Evolutionary conservation across 305 asterid species (phyloP), one percentile per base, ranked within the genome.

Genomic region (Fraxinus baroniana): DNA sequence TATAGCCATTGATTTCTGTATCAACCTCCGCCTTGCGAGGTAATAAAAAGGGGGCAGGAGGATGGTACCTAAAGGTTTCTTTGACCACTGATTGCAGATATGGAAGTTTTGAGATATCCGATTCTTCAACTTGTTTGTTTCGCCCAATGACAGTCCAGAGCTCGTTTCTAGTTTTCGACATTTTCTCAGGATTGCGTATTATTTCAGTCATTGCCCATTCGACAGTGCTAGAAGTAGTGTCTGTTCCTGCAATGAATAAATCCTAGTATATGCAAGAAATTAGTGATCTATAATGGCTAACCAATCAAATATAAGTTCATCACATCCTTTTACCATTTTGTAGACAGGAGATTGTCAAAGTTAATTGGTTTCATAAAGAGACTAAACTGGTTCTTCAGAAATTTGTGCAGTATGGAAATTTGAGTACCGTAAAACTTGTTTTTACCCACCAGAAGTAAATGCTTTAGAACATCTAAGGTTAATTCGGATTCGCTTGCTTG

Each of bases 181-280:
- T 10, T 66, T 66, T 66, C 20, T 32, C 39, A 22, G 81, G 74
- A 20, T 78, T 78, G 4, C 74, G 81, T 32, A 78, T 15, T 33
- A 78, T 2, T 41, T 78, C 81, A 17, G 75, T 57, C 81, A 78
- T 57, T 32, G 57, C 52, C 81, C 81, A 57, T 78, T 78, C 81
- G 22, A 78, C 49, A 0, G 81, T 78, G 74, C 49, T 78, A 1
- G 81, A 18, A 15, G 81, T 78, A 3, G 81, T 78, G 57, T 78
- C 74, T 32, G 74, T 55, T 15, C 81, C 81, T 62, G 74, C 74
- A 66, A 26, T 0, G 4, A 66, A 66, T 66, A 66, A 66, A 66
- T 66, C 74, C 74, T 66, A 66, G 74, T 26, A 66, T 66, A 24
- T 66, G 35, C n/a, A 8, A 66, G n/a, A 66, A 3, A 3, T 66